phyloP scores from a whole-genome alignment of 345 rosid genomes.

The Pugionium dolabratum region DNA sequence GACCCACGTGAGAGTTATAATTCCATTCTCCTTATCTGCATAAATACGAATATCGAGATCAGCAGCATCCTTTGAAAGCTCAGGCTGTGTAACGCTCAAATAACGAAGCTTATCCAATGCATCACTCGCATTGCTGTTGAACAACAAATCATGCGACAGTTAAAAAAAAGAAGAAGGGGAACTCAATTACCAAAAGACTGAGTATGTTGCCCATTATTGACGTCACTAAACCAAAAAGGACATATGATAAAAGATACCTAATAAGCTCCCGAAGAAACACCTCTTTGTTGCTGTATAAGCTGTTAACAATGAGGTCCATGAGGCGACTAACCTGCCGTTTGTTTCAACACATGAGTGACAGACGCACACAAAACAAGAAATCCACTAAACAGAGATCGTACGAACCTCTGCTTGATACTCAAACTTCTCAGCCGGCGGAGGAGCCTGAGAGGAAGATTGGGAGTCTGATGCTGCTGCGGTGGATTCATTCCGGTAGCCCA shows the following conservation, averaged over 20 bases:
- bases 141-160: not conserved
- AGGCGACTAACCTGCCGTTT: constrained; percentile 88
- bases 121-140: constrained; percentile 94
- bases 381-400: not conserved
- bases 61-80: constrained; percentile 62
- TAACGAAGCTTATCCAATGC: constrained; percentile 94
- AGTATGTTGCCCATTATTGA: not conserved
- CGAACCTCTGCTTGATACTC: constrained; percentile 97
- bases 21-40: constrained; percentile 82
- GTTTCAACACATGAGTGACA: constrained; percentile 4
- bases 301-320: constrained; percentile 97
- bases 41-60: constrained; percentile 91
- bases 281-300: constrained; percentile 95
- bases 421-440: constrained; percentile 64
- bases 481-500: constrained; percentile 59
- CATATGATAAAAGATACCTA: constrained; percentile 46
- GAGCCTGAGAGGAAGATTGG: constrained; percentile 54
- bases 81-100: constrained; percentile 78
- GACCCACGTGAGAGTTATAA: constrained; percentile 68
- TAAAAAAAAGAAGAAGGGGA: not conserved
- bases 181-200: constrained; percentile 3
- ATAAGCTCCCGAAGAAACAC: constrained; percentile 96
- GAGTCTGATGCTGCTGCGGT: constrained; percentile 69
- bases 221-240: not conserved
- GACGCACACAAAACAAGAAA: constrained; percentile 9